Base-by-base conservation (phyloP, 768 basidiomycete species). In the Agrocybe pediades region DNA sequence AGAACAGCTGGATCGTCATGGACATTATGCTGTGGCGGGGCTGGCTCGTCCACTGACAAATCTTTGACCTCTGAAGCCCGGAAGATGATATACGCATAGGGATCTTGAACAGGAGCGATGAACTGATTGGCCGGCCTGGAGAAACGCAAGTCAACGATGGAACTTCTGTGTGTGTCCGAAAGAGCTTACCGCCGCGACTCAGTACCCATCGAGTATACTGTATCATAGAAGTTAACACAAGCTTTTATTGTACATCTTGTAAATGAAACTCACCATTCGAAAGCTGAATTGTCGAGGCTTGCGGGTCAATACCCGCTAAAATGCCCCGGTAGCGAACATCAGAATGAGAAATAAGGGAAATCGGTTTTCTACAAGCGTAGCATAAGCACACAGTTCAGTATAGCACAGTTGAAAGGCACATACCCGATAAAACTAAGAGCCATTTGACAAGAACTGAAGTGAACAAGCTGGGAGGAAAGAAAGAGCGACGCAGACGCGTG, bases 261-360 rank as follows among this genome's bases (percentile, higher is more conserved):
- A 29, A 23, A 29, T 2, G 20, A 62, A 40, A 53, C 55, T 7
- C 56, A 91, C 92, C 92, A 80, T 92, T 92, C 26, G 88, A 90
- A 30, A 94, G 81, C 67, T 90, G 88, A 59, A 95, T 94, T 3
- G 92, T 95, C 9, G 90, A 91, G 46, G 88, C 88, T 56, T 75
- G 81, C 27, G 92, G 87, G 73, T 93, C 90, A 64, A 95, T 92
- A 33, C 90, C 90, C 45, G 89, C 89, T 43, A 95, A 78, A 57
- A 90, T 92, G 56, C 92, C 92, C 58, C 90, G 81, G 74, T 94
- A 95, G 51, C 92, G 87, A 56, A 94, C 89, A 82, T 92, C 92
- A 46, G 90, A 91, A 69, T 92, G 89, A 53, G 92, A 93, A 68
- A 92, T 88, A 65, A 95, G 86, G 53, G 92, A 92, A 54, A 95